phyloP scores from a whole-genome alignment of 2,329 filamentous ascomycete species.

The Magnaporthales sp. region DNA sequence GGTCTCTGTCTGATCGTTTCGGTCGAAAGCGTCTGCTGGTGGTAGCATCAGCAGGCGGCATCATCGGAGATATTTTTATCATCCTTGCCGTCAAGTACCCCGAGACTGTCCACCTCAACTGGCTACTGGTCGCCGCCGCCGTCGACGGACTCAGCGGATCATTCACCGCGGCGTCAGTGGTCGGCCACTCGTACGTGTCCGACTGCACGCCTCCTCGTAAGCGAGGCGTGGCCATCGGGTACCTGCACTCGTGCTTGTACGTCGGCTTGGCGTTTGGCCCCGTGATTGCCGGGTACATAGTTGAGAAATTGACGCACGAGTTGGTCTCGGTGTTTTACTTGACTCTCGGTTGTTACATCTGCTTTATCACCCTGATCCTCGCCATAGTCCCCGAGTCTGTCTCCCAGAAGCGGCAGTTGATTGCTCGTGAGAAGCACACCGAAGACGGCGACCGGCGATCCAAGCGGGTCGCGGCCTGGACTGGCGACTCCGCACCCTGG shows the following conservation, averaged over 20 bases:
- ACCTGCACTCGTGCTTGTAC: conserved; percentile 84
- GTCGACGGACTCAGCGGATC: conserved; percentile 82
- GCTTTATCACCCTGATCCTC: conserved; percentile 65
- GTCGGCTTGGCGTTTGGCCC: conserved; percentile 83
- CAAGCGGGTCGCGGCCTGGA: conserved; percentile 11
- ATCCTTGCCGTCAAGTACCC: conserved; percentile 72
- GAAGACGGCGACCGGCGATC: neutral
- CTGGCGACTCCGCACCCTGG: conserved; percentile 23
- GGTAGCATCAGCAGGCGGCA: conserved; percentile 63
- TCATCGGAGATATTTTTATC: conserved; percentile 66
- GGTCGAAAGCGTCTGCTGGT: conserved; percentile 70
- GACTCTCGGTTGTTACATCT: conserved; percentile 59
- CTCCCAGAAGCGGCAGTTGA: conserved; percentile 59
- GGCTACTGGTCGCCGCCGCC: conserved; percentile 67
- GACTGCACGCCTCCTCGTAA: conserved; percentile 78
- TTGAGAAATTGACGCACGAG: conserved; percentile 60
- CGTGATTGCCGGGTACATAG: conserved; percentile 69
- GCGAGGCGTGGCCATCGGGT: conserved; percentile 77
- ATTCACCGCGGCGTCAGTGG: conserved; percentile 69
- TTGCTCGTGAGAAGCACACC: conserved; percentile 60
- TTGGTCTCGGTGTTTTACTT: conserved; percentile 81
- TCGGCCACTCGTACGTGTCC: conserved; percentile 78
- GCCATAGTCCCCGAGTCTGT: conserved; percentile 79
- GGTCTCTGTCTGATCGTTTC: conserved; percentile 77
- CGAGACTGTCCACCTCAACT: conserved; percentile 63